phyloP scores from a whole-genome alignment of 768 basidiomycete genomes.

The Tricholomella constricta region DNA sequence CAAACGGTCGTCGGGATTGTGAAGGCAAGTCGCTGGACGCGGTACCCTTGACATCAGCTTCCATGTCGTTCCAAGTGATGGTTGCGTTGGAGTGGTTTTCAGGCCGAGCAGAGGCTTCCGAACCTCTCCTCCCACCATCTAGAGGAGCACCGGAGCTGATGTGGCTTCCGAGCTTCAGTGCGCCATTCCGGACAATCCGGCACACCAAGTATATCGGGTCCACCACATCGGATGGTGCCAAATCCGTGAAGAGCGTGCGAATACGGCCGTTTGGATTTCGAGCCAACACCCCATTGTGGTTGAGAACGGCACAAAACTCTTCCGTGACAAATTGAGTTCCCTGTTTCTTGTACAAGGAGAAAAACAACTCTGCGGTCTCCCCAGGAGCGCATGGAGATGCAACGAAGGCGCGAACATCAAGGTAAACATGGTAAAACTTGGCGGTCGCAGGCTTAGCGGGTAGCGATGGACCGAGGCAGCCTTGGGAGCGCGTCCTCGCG shows the following conservation, averaged over 20 bases:
- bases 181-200: slow-evolving; percentile 85
- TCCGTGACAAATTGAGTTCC: slow-evolving; percentile 90
- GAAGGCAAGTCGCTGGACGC: slow-evolving; percentile 34
- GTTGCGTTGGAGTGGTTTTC: slow-evolving; percentile 23
- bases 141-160: slow-evolving; percentile 48
- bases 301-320: slow-evolving; percentile 87
- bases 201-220: slow-evolving; percentile 90
- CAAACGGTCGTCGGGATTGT: slow-evolving; percentile 85
- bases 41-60: slow-evolving; percentile 10
- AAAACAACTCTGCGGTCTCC: slow-evolving; percentile 91
- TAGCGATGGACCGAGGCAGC: slow-evolving; percentile 29
- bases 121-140: slow-evolving; percentile 52
- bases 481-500: slow-evolving; percentile 42
- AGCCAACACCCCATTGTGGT: slow-evolving; percentile 88
- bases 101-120: slow-evolving; percentile 49
- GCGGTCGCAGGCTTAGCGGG: slow-evolving; percentile 44
- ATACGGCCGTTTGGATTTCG: slow-evolving; percentile 75
- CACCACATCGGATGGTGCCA: slow-evolving; percentile 83
- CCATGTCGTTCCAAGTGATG: slow-evolving; percentile 23
- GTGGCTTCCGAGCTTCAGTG: slow-evolving; percentile 70
- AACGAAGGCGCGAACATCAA: slow-evolving; percentile 91
- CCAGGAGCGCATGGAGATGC: slow-evolving; percentile 89
- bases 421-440: slow-evolving; percentile 87
- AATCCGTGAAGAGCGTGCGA: slow-evolving; percentile 86
- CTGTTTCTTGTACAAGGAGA: slow-evolving; percentile 87